phyloP scores from a whole-genome alignment of 2,329 filamentous ascomycete species.

The Alternaria tenuissima region DNA sequence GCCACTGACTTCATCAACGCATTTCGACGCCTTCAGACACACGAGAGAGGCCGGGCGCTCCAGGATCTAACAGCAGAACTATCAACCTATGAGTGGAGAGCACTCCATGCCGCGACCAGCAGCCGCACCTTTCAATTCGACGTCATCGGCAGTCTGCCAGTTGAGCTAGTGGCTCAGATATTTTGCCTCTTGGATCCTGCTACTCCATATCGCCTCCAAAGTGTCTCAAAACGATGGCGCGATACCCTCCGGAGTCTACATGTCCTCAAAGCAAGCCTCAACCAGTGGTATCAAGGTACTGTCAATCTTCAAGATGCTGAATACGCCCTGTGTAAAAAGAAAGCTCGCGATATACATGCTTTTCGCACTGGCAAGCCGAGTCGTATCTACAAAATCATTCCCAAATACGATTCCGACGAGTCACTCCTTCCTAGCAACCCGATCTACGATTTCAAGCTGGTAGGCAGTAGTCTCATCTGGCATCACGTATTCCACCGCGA shows the following conservation, averaged over 20 bases:
- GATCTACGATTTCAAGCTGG: not conserved
- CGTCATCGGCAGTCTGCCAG: constrained; percentile 47
- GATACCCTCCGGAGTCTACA: constrained; percentile 34
- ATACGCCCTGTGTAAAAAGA: constrained; percentile 24
- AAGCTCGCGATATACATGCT: constrained; percentile 35
- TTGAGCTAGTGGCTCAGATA: constrained; percentile 49
- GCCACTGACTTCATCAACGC: constrained; percentile 21
- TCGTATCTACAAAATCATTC: constrained; percentile 1
- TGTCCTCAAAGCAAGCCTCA: constrained; percentile 31
- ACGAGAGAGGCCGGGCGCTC: constrained; percentile 32
- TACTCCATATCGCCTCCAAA: constrained; percentile 39
- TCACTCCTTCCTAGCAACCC: not conserved
- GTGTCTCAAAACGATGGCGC: constrained; percentile 47
- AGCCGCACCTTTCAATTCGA: constrained; percentile 42
- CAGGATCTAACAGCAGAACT: constrained; percentile 34
- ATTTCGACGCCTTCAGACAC: constrained; percentile 28
- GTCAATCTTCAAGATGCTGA: constrained; percentile 21
- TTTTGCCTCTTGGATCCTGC: constrained; percentile 46
- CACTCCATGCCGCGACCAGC: constrained; percentile 25
- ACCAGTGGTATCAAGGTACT: constrained; percentile 34
- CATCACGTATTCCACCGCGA: not conserved
- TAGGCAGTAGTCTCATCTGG: constrained; percentile 15
- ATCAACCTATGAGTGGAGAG: constrained; percentile 44
- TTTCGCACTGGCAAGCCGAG: constrained; percentile 33
- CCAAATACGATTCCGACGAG: not conserved